Percentiles rank a stretch among this genome's conserved stretches.
Conservation (phyloP, 805 yeast genomes). For the Sungouiella blattae region DNA sequence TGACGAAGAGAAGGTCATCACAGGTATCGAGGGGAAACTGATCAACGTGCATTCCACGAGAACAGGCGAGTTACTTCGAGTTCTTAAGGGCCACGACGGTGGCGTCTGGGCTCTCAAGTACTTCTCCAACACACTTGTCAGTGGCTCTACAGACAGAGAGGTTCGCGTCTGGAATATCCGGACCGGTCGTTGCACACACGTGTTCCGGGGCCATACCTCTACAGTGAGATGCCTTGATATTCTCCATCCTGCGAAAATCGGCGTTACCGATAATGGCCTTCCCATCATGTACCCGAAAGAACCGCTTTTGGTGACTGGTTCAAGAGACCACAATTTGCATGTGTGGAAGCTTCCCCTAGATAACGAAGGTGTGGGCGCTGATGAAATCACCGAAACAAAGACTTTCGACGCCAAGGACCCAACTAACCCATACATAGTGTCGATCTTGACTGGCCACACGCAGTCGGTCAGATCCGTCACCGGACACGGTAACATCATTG, state of each 20-base stretch:
- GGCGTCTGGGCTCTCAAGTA: constrained; percentile 99
- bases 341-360: constrained; percentile 57
- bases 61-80: constrained; percentile 61
- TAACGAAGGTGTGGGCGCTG: constrained; percentile 32
- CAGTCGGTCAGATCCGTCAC: constrained; percentile 83
- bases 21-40: constrained; percentile 86
- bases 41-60: constrained; percentile 78
- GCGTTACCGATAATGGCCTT: constrained; percentile 56
- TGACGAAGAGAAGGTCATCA: constrained; percentile 84
- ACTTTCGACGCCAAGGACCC: constrained; percentile 35
- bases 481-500: constrained; percentile 77
- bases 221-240: constrained; percentile 91
- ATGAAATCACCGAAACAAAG: constrained; percentile 31
- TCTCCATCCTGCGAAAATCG: constrained; percentile 61
- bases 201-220: constrained; percentile 87
- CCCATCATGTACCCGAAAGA: constrained; percentile 54
- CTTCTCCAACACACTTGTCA: constrained; percentile 74
- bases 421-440: constrained; percentile 16
- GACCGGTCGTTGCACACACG: constrained; percentile 83
- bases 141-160: constrained; percentile 93
- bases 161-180: constrained; percentile 91
- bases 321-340: constrained; percentile 43
- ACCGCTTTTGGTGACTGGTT: constrained; percentile 60
- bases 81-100: constrained; percentile 86
- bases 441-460: constrained; percentile 49